Percentiles rank a stretch among this genome's conserved stretches.
Conservation (phyloP, 2,329 filamentous ascomycete genomes). For the Epichloe uncinata region DNA sequence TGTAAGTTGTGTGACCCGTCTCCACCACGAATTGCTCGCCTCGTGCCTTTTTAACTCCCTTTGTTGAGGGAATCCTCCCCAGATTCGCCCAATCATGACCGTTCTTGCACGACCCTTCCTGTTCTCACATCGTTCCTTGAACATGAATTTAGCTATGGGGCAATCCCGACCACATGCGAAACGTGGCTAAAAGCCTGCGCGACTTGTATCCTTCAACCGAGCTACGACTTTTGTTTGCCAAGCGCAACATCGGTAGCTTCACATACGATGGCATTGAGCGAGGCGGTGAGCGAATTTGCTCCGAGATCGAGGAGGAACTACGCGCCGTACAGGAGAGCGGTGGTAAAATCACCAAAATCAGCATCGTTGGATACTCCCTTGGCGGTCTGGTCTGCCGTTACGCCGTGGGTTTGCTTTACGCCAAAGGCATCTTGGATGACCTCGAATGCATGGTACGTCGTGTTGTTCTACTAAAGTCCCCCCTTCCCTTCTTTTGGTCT, state of each 20-base stretch:
- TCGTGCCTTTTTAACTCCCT: neutral
- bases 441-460: conserved; percentile 60
- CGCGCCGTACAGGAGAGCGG: conserved; percentile 45
- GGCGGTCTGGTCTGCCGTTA: conserved; percentile 81
- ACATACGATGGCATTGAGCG: conserved; percentile 59
- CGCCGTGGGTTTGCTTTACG: conserved; percentile 69
- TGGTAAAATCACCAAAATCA: conserved; percentile 65
- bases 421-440: conserved; percentile 65
- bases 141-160: conserved; percentile 51
- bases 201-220: conserved; percentile 46
- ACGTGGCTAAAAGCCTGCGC: conserved; percentile 52
- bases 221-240: conserved; percentile 57
- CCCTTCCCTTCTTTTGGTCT: neutral
- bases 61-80: neutral
- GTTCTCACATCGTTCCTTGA: neutral
- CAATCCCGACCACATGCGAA: conserved; percentile 59
- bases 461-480: neutral
- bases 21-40: neutral
- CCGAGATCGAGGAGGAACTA: conserved; percentile 53
- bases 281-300: conserved; percentile 52
- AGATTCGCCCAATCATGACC: neutral
- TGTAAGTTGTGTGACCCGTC: conserved; percentile 31
- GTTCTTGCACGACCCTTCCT: neutral
- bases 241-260: conserved; percentile 60
- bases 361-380: conserved; percentile 80